These are phyloP conservation scores for Torulaspora gathmanii DNA, from an alignment of 805 yeast genomes.

Conservation along the genomic window DNA sequence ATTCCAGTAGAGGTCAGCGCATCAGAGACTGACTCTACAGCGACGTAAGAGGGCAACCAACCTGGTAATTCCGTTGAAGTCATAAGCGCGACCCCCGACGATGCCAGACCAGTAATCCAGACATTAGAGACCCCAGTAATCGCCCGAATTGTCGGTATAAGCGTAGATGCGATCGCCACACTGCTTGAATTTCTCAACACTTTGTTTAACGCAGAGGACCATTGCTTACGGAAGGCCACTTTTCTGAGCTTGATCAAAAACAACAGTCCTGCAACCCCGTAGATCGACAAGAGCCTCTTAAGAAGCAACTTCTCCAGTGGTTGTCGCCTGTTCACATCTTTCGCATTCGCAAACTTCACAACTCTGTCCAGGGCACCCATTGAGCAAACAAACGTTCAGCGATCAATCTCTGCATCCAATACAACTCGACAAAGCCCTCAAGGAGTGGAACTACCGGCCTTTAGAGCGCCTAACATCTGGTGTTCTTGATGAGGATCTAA, in stretches of 20 bases:
- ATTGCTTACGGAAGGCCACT: neutral
- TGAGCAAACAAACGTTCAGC: neutral
- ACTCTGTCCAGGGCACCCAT: neutral
- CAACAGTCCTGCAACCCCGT: conserved; percentile 7
- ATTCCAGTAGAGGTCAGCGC: neutral
- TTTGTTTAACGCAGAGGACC: neutral
- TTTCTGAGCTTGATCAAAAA: conserved; percentile 3
- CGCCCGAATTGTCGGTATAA: conserved; percentile 5
- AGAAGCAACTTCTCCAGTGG: neutral
- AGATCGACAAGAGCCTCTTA: conserved; percentile 6
- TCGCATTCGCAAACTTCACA: neutral
- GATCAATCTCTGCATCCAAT: neutral
- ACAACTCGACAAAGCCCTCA: neutral
- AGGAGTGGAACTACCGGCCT: neutral
- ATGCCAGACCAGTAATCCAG: conserved; percentile 1
- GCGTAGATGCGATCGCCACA: conserved; percentile 5
- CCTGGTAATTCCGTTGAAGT: conserved; percentile 9
- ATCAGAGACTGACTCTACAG: conserved; percentile 16
- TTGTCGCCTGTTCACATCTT: conserved; percentile 1
- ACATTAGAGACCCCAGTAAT: neutral
- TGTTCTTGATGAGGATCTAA: neutral
- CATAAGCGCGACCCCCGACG: conserved; percentile 3
- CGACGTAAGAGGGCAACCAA: conserved; percentile 17
- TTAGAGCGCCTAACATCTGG: neutral
- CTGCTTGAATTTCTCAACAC: conserved; percentile 7